These are phyloP conservation scores for Rhizopogon hawkerae DNA, from an alignment of 1,284 basidiomycete species.

Conservation along the genomic window DNA sequence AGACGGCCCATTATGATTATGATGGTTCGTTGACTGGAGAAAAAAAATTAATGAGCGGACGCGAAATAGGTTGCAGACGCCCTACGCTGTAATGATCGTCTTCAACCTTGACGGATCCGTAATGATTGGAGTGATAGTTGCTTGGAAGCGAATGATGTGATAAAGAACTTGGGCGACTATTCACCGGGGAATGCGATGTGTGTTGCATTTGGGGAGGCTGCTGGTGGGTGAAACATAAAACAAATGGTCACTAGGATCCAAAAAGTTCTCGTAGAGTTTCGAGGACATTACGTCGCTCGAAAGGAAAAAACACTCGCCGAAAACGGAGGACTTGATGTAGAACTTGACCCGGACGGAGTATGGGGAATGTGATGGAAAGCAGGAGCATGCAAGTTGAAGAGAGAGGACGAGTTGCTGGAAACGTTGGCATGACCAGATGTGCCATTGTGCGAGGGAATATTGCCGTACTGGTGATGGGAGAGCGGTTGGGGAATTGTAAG, in stretches of 20 bases:
- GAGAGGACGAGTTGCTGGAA: slow-evolving; percentile 27
- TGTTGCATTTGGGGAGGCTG: slow-evolving; percentile 58
- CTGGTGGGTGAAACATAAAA: slow-evolving; percentile 31
- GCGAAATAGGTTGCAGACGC: slow-evolving; percentile 12
- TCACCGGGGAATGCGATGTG: slow-evolving; percentile 37
- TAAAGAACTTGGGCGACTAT: slow-evolving; percentile 34
- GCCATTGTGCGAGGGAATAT: slow-evolving; percentile 22
- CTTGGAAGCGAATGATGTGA: slow-evolving; percentile 26
- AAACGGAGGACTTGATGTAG: slow-evolving; percentile 66
- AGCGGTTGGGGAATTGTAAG: slow-evolving; percentile 51
- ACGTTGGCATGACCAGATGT: slow-evolving; percentile 28
- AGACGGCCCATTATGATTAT: slow-evolving; percentile 28
- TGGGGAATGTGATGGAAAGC: slow-evolving; percentile 51
- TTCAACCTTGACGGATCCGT: slow-evolving; percentile 51
- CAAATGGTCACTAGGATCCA: slow-evolving; percentile 39
- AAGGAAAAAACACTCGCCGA: slow-evolving; percentile 64
- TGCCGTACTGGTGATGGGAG: slow-evolving; percentile 25
- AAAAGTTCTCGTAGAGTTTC: slow-evolving; percentile 27
- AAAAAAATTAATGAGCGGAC: slow-evolving; percentile 1
- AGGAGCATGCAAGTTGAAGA: slow-evolving; percentile 44
- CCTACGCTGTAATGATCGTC: slow-evolving; percentile 56
- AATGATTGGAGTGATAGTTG: slow-evolving; percentile 30
- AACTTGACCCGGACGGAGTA: slow-evolving; percentile 64
- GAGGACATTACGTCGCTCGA: slow-evolving; percentile 18
- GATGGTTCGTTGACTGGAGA: slow-evolving; percentile 27